These are phyloP conservation scores for Aspergillus calidoustus DNA, from an alignment of 2,329 filamentous ascomycete species.

Conservation along the genomic window DNA sequence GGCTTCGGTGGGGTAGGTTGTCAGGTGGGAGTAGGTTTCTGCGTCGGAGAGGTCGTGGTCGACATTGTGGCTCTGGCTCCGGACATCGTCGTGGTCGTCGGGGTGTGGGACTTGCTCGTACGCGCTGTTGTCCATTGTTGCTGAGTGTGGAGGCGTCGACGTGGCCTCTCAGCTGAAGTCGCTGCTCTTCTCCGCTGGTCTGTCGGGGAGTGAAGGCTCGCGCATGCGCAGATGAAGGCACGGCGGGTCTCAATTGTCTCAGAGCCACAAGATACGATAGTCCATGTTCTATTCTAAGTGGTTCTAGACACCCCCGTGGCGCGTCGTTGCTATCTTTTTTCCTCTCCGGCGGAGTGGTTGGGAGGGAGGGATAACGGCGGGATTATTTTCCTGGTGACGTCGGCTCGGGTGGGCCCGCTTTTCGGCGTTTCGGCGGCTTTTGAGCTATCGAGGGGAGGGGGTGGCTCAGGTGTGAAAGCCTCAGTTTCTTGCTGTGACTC, in stretches of 20 bases:
- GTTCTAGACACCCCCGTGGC: background rate
- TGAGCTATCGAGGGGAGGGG: too few species aligned
- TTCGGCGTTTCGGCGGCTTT: background rate
- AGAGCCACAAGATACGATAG: background rate
- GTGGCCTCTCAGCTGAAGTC: background rate
- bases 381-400: background rate
- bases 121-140: background rate
- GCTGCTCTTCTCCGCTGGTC: too few species aligned
- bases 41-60: constrained; percentile 7
- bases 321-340: background rate
- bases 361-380: background rate
- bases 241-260: background rate
- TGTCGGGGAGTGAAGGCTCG: too few species aligned
- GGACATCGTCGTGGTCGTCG: too few species aligned
- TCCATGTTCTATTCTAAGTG: background rate
- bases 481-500: too few species aligned
- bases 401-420: background rate
- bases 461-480: too few species aligned
- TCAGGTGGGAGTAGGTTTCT: constrained; percentile 31
- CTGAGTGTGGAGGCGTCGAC: background rate
- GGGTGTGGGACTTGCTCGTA: background rate
- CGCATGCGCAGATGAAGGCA: background rate
- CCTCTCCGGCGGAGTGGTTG: background rate
- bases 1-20: constrained; percentile 37
- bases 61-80: background rate